These are phyloP conservation scores for Basipetospora chlamydospora DNA, from an alignment of 2,329 filamentous ascomycete genomes.

Conservation along the genomic window DNA sequence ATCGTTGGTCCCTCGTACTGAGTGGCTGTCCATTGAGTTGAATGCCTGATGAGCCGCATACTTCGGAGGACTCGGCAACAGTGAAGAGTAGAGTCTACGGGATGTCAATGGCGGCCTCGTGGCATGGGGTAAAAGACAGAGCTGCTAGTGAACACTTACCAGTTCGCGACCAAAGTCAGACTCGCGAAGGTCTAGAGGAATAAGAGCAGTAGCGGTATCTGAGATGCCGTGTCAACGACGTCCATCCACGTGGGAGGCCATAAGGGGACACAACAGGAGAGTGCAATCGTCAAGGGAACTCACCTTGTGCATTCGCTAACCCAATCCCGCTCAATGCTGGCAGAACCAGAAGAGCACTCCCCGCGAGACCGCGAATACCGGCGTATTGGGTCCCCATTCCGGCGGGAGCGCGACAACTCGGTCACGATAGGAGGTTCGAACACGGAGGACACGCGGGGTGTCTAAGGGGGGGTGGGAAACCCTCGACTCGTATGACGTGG, in stretches of 20 bases:
- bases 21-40: constrained; percentile 30
- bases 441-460: no score
- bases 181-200: constrained; percentile 4
- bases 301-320: constrained; percentile 2
- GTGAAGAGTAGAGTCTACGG: constrained; percentile 5
- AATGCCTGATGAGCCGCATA: constrained; percentile 20
- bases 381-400: constrained; percentile 1
- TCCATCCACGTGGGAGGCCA: no score
- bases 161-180: constrained; percentile 3
- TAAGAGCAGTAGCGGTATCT: constrained; percentile 4
- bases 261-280: no score
- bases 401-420: not conserved
- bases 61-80: constrained; percentile 1
- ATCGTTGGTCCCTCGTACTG: constrained; percentile 21
- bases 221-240: no score
- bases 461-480: no score
- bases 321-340: not conserved
- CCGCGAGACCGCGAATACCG: constrained; percentile 3
- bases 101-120: no score
- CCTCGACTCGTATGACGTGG: no score
- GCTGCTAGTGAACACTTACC: constrained; percentile 2
- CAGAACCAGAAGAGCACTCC: not conserved
- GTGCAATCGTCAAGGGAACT: no score
- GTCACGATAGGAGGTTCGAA: not conserved
- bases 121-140: no score